phyloP scores from a whole-genome alignment of 129 eudicot genomes.

The Pittosporum tobira region DNA sequence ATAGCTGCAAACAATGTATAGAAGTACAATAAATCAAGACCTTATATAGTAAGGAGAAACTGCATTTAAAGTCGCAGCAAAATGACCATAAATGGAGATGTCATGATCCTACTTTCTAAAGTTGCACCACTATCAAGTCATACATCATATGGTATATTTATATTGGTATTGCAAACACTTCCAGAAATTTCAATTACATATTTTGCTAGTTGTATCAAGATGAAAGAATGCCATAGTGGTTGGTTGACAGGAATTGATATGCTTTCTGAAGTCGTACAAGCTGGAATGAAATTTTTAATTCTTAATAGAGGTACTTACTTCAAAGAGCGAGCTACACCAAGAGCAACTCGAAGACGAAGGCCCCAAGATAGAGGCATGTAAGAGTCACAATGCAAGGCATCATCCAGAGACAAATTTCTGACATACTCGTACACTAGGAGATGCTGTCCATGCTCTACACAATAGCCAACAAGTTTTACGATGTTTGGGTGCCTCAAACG shows the following conservation, averaged over 20 bases:
- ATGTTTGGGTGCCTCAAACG: constrained; percentile 81
- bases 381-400: constrained; percentile 55
- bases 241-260: too few species aligned
- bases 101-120: too few species aligned
- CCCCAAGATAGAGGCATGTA: constrained; percentile 77
- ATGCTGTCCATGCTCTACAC: constrained; percentile 74
- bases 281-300: too few species aligned
- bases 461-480: constrained; percentile 70
- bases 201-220: too few species aligned
- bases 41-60: neutral
- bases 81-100: constrained; percentile 5
- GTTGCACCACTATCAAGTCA: too few species aligned
- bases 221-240: too few species aligned
- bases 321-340: constrained; percentile 73
- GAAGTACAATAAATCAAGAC: constrained; percentile 2
- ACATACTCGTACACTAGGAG: constrained; percentile 73
- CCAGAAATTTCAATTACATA: too few species aligned
- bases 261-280: too few species aligned
- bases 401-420: constrained; percentile 53
- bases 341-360: constrained; percentile 63
- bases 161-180: too few species aligned
- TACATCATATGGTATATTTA: too few species aligned
- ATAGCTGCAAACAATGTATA: constrained; percentile 49
- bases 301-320: too few species aligned
- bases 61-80: neutral